phyloP scores from a whole-genome alignment of 768 basidiomycete species.

The Lactifluus echinatus region DNA sequence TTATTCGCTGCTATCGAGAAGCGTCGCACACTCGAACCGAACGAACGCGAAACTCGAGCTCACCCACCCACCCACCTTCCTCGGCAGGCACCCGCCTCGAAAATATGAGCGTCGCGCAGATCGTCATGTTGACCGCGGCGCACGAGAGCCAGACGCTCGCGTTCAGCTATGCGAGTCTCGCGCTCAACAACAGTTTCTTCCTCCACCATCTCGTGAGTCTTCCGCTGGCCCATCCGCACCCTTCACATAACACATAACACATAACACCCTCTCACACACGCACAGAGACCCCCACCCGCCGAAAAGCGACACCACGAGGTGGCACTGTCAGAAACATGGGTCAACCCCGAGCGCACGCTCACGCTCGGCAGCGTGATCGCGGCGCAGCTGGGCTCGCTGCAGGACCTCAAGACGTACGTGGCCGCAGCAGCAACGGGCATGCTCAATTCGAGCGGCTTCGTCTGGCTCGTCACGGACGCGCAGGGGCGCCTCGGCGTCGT shows the following conservation, averaged over 20 bases:
- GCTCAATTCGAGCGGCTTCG: slow-evolving; percentile 70
- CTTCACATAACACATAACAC: too few relatives aligned
- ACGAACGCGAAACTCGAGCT: too few relatives aligned
- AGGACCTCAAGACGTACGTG: slow-evolving; percentile 65
- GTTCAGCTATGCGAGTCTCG: slow-evolving; percentile 88
- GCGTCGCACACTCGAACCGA: too few relatives aligned
- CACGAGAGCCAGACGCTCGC: slow-evolving; percentile 52
- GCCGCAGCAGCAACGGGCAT: slow-evolving; percentile 62
- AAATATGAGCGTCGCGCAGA: slow-evolving; percentile 54
- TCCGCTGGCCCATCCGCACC: too few relatives aligned
- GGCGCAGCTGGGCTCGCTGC: slow-evolving; percentile 50
- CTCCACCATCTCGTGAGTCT: slow-evolving; percentile 73
- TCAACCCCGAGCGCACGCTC: slow-evolving; percentile 26
- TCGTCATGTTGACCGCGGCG: slow-evolving; percentile 57
- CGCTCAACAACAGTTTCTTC: slow-evolving; percentile 95
- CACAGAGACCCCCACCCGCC: slow-evolving; percentile 30
- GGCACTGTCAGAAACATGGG: slow-evolving; percentile 27
- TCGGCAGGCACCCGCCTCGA: slow-evolving; percentile 55
- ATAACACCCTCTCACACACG: too few relatives aligned
- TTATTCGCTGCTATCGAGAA: too few relatives aligned
- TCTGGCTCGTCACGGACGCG: slow-evolving; percentile 80
- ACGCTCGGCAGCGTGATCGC: slow-evolving; percentile 32
- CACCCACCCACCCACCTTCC: too few relatives aligned
- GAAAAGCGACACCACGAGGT: slow-evolving; percentile 24
- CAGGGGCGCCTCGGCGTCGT: slow-evolving; percentile 57